phyloP scores from a whole-genome alignment of 1,284 basidiomycete genomes.

The Malassezia sympodialis region DNA sequence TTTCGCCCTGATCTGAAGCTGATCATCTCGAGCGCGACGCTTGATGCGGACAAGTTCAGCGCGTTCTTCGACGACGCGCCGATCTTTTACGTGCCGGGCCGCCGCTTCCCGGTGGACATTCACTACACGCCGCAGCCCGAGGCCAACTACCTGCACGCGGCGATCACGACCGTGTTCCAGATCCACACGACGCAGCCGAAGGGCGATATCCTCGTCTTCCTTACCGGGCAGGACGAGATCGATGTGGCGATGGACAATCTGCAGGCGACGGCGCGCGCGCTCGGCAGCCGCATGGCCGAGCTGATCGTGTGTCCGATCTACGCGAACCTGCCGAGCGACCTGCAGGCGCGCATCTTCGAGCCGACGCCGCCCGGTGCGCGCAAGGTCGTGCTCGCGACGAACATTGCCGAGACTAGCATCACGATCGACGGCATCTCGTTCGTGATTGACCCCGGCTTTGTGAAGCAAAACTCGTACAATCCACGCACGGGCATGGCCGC shows the following conservation, averaged over 20 bases:
- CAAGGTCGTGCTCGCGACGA: constrained; percentile 88
- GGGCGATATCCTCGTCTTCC: constrained; percentile 95
- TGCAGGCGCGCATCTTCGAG: constrained; percentile 99
- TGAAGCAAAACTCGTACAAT: constrained; percentile 48
- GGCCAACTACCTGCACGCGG: constrained; percentile 81
- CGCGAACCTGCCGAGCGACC: constrained; percentile 91
- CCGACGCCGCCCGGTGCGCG: constrained; percentile 90
- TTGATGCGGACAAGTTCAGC: constrained; percentile 46
- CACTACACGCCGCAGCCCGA: constrained; percentile 61
- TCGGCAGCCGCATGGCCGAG: constrained; percentile 92
- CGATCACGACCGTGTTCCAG: constrained; percentile 96
- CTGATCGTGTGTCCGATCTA: constrained; percentile 95
- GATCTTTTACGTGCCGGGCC: constrained; percentile 66
- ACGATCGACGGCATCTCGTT: constrained; percentile 48
- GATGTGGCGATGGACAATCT: constrained; percentile 86
- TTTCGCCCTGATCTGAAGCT: constrained; percentile 45
- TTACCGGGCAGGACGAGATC: constrained; percentile 98
- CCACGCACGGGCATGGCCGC: constrained; percentile 46
- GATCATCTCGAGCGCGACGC: constrained; percentile 42
- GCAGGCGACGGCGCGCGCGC: constrained; percentile 81
- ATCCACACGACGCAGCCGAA: constrained; percentile 97
- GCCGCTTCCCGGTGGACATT: constrained; percentile 94
- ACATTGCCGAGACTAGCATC: constrained; percentile 62
- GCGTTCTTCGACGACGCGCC: constrained; percentile 46
- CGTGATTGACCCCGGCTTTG: constrained; percentile 47